These are phyloP conservation scores for Boletus barrowsii DNA, from an alignment of 768 basidiomycete species.

Conservation along the genomic window DNA sequence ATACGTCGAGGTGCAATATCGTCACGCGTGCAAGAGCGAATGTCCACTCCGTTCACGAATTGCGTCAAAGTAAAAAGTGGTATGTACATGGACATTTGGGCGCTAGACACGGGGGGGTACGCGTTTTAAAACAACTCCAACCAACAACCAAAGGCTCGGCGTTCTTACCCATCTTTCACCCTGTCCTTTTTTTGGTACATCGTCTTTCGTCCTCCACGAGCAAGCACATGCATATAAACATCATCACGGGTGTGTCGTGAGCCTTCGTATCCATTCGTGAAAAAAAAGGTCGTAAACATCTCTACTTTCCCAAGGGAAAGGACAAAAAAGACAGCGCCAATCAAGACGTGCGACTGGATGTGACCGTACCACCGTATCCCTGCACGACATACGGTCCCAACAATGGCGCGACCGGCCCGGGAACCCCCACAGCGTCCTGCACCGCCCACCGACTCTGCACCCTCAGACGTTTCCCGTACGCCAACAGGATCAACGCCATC, in stretches of 20 bases:
- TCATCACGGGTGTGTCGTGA: not conserved
- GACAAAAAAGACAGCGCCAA: not conserved
- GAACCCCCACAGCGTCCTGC: constrained; percentile 11
- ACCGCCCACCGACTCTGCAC: constrained; percentile 26
- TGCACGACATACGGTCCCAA: constrained; percentile 8
- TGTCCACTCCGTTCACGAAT: too few relatives aligned
- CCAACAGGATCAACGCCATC: constrained; percentile 15
- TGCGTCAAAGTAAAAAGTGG: too few relatives aligned
- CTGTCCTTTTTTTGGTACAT: not conserved
- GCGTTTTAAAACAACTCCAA: too few relatives aligned
- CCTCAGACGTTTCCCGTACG: constrained; percentile 20
- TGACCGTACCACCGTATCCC: constrained; percentile 18
- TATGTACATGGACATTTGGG: too few relatives aligned
- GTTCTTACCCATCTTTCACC: too few relatives aligned
- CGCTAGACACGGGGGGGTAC: too few relatives aligned
- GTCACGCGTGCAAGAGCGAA: too few relatives aligned
- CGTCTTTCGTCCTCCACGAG: not conserved
- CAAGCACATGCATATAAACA: not conserved
- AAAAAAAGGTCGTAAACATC: not conserved
- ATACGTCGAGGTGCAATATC: too few relatives aligned
- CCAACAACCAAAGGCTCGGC: not conserved
- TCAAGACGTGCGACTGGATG: not conserved
- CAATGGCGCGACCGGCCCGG: constrained; percentile 7
- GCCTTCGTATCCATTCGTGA: too few relatives aligned
- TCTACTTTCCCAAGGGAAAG: too few relatives aligned